Conservation (phyloP, 2,329 filamentous ascomycete species). For the Cladosporium sp. region DNA sequence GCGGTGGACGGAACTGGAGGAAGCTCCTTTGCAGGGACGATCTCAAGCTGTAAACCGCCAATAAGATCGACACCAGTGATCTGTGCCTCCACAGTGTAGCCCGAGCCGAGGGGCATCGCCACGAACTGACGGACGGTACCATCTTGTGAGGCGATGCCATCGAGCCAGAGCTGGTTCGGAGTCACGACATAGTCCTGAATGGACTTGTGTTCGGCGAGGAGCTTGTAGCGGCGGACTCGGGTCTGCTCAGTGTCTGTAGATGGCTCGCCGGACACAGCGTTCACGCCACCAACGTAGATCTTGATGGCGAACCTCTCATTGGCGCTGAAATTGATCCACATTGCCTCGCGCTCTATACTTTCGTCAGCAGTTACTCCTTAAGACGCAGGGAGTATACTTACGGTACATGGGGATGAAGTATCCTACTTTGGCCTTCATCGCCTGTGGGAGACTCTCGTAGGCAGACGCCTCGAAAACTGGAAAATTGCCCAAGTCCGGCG, state of each 20-base stretch:
- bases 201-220: constrained; percentile 33
- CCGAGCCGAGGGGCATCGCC: constrained; percentile 47
- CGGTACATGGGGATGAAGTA: constrained; percentile 52
- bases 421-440: constrained; percentile 46
- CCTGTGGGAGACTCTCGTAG: constrained; percentile 35
- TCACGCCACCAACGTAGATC: constrained; percentile 46
- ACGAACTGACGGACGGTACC: constrained; percentile 53
- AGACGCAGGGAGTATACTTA: neutral
- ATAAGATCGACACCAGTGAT: constrained; percentile 46
- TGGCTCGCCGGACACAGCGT: constrained; percentile 46
- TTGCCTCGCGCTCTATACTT: constrained; percentile 41
- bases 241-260: constrained; percentile 32
- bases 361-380: no score
- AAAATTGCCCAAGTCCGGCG: constrained; percentile 44
- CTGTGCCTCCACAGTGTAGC: constrained; percentile 51
- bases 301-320: constrained; percentile 41
- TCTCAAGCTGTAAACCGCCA: constrained; percentile 50
- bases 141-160: constrained; percentile 43
- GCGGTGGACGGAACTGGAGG: neutral
- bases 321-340: constrained; percentile 45
- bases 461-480: constrained; percentile 43
- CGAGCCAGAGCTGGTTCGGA: constrained; percentile 45
- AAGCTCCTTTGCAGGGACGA: constrained; percentile 37
- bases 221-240: constrained; percentile 24
- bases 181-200: constrained; percentile 50